Conservation (phyloP, 805 yeast genomes). For the Ogataea zsoltii region DNA sequence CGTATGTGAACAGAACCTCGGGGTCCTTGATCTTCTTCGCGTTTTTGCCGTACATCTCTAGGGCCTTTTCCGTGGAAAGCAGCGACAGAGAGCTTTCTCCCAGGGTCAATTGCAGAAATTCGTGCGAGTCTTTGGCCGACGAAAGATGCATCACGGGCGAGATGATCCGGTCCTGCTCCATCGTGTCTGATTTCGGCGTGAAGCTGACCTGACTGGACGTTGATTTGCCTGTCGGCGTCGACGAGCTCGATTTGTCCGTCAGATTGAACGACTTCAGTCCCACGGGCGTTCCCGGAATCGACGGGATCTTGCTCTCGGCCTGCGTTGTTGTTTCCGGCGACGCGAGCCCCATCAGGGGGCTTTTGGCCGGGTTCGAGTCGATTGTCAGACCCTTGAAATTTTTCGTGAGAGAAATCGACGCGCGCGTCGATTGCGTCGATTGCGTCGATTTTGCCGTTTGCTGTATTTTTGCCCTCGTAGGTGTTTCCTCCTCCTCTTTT, state of each 20-base stretch:
- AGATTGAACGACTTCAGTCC: constrained; percentile 3
- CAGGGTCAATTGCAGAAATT: constrained; percentile 15
- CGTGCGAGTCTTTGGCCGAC: constrained; percentile 19
- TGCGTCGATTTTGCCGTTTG: not conserved
- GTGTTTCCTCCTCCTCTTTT: too few species aligned
- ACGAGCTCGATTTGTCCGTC: not conserved
- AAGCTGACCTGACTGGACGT: constrained; percentile 13
- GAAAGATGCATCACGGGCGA: constrained; percentile 18
- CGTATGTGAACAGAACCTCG: constrained; percentile 82
- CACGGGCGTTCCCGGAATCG: constrained; percentile 17
- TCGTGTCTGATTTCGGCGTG: constrained; percentile 13
- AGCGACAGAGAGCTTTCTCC: constrained; percentile 37
- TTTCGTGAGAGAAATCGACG: not conserved
- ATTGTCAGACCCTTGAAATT: not conserved
- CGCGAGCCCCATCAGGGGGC: not conserved
- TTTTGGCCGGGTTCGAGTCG: not conserved
- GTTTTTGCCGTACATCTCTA: constrained; percentile 83
- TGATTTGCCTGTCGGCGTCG: constrained; percentile 9
- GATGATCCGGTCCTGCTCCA: constrained; percentile 11
- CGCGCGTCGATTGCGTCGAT: not conserved
- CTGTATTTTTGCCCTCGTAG: too few species aligned
- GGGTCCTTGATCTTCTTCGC: constrained; percentile 87
- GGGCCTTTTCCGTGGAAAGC: constrained; percentile 52
- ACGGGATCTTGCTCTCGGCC: not conserved
- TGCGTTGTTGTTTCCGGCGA: not conserved